phyloP scores from a whole-genome alignment of 768 basidiomycete species.

The Leccinellum albellum region DNA sequence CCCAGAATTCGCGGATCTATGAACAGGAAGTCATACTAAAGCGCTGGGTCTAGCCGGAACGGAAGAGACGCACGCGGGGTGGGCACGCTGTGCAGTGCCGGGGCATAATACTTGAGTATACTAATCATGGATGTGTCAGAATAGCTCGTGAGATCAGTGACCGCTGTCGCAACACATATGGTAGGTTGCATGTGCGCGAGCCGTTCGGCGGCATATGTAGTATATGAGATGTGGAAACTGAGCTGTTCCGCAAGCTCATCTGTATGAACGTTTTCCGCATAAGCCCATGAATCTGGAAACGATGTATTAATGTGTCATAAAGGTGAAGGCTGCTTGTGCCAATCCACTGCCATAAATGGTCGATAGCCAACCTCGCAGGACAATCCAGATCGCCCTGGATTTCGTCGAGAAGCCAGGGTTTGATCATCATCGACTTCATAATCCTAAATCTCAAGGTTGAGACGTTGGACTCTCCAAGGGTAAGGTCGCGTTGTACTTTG shows the following conservation, averaged over 20 bases:
- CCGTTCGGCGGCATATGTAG: no score
- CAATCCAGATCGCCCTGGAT: slow-evolving; percentile 63
- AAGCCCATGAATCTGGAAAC: slow-evolving; percentile 80
- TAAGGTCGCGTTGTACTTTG: slow-evolving; percentile 60
- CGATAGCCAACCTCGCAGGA: slow-evolving; percentile 67
- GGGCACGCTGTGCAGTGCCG: no score
- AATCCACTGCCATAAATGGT: slow-evolving; percentile 98
- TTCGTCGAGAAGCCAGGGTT: slow-evolving; percentile 85
- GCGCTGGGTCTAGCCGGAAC: background rate
- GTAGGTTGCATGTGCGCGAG: no score
- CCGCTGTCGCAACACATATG: no score
- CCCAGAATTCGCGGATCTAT: slow-evolving; percentile 96
- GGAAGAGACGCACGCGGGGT: no score
- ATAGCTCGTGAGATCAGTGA: no score
- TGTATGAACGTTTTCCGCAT: slow-evolving; percentile 99
- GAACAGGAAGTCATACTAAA: slow-evolving; percentile 79
- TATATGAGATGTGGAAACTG: slow-evolving; percentile 85
- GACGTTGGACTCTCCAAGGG: slow-evolving; percentile 86
- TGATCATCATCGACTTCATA: slow-evolving; percentile 82
- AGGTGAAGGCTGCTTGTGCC: slow-evolving; percentile 81
- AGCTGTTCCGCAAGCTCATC: slow-evolving; percentile 90
- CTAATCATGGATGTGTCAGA: no score
- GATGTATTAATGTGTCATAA: slow-evolving; percentile 92
- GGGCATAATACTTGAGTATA: no score
- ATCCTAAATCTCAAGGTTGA: slow-evolving; percentile 86